phyloP scores from a whole-genome alignment of 2,329 filamentous ascomycete genomes.

The Ceratocystis harringtonii region DNA sequence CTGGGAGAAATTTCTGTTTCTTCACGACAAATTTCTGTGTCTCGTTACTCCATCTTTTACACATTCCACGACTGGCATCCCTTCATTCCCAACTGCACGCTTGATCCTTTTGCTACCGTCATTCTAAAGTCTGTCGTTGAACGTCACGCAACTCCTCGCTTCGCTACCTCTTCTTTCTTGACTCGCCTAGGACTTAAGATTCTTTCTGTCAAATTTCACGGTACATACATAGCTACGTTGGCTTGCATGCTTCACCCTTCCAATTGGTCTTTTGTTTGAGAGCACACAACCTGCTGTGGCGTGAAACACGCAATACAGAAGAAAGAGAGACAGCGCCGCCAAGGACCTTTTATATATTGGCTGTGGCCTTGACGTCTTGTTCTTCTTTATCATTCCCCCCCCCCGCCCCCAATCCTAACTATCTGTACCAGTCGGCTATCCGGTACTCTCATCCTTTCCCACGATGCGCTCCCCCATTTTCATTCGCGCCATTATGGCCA shows the following conservation, averaged over 20 bases:
- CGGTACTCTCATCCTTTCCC: not conserved
- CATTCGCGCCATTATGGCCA: slow-evolving; percentile 7
- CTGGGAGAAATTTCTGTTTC: not conserved
- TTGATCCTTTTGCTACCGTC: not conserved
- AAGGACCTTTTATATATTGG: not conserved
- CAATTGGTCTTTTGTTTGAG: not conserved
- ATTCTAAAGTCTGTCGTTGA: not conserved
- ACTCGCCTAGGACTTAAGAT: not conserved
- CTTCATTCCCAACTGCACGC: not conserved
- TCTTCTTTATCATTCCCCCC: not conserved
- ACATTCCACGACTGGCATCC: not conserved
- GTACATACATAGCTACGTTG: not conserved
- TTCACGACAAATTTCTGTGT: not conserved
- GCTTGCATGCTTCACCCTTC: not conserved
- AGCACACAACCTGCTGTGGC: not conserved
- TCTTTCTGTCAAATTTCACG: not conserved
- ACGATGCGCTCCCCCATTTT: slow-evolving; percentile 11
- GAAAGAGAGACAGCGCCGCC: not conserved
- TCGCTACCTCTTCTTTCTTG: not conserved
- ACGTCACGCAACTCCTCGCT: not conserved
- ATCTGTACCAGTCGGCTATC: not conserved
- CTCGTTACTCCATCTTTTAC: not conserved
- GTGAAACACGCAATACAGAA: not conserved
- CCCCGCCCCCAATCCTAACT: not conserved
- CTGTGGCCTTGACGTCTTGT: not conserved